Base-by-base conservation (phyloP, 441 rosid species). In the Gossypium schwendimanii region DNA sequence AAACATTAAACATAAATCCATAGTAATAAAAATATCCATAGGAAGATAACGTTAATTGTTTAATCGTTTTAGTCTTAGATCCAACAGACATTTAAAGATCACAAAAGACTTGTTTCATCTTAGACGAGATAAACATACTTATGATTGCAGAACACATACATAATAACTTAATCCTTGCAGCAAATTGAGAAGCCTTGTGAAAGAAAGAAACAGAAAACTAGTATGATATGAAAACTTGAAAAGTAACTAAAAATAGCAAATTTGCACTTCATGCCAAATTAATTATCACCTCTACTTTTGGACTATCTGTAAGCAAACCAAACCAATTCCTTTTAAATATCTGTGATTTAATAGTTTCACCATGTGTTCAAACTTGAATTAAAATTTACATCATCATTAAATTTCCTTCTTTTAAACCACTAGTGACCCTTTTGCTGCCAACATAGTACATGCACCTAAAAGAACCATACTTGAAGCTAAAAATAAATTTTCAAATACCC, bases 131-230 rank as follows among this genome's bases (percentile, higher is more conserved):
- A 11, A 11, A 41, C 69, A 39, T 41, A 26, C 54, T 63, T 8
- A 62, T 7, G 3, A n/a, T 20, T 39, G 45, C 17, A 67, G 47
- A 36, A 14, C 8, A 52, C 74, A 53, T 17, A 59, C 39, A 14
- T 15, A 45, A 63, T 15, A 60, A 33, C 26, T 31, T 9, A 52
- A 20, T 47, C 47, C 17, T 1, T 10, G 31, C 52, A 8, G 54
- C 73, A 6, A 11, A 69, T 14, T 1, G 39, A 28, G 69, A 49
- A 31, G 55, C 71, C 66, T 81, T 75, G 66, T 14, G 15, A 57
- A 69, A 52, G 57, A 44, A 49, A 26, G 31, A 55, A 77, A 8
- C 36, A 33, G 4, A 28, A 47, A 68, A 33, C 47, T 33, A n/a
- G 45, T 39, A 17, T 61, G 14, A 15, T n/a, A 49, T 2, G 12